A percentile compares a stretch with the other conserved stretches of the same genome.
Evolutionary conservation across 2,329 filamentous ascomycete species (phyloP).

Genomic region (Penicillium sp.): DNA sequence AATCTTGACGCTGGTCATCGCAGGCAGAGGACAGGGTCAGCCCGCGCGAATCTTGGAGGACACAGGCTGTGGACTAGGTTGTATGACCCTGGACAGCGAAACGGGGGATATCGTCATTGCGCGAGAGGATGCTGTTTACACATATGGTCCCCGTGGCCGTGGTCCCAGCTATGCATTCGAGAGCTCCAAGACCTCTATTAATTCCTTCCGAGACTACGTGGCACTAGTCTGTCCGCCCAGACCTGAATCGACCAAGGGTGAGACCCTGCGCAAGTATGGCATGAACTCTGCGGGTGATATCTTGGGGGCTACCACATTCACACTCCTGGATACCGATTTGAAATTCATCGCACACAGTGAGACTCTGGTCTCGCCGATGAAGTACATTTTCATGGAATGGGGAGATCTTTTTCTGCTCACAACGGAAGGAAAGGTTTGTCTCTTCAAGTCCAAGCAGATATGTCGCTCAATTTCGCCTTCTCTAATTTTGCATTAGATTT

Average conservation of each 20-base stretch:
- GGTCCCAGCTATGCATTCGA: slow-evolving; percentile 91
- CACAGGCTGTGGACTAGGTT: slow-evolving; percentile 86
- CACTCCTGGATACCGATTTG: slow-evolving; percentile 87
- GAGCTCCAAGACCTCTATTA: slow-evolving; percentile 80
- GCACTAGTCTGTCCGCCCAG: slow-evolving; percentile 81
- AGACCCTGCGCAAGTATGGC: slow-evolving; percentile 74
- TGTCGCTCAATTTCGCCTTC: no score
- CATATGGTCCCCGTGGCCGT: slow-evolving; percentile 82
- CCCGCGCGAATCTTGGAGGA: slow-evolving; percentile 89
- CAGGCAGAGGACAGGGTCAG: slow-evolving; percentile 85
- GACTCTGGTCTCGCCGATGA: slow-evolving; percentile 77
- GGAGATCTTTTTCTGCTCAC: slow-evolving; percentile 89
- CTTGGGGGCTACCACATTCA: slow-evolving; percentile 86
- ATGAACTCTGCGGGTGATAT: slow-evolving; percentile 73
- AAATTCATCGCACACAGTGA: slow-evolving; percentile 90
- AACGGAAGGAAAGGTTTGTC: slow-evolving; percentile 81
- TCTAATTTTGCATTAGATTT: slow-evolving; percentile 73
- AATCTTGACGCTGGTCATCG: slow-evolving; percentile 83
- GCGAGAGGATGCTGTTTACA: slow-evolving; percentile 93
- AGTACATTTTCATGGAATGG: slow-evolving; percentile 83
- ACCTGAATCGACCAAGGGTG: slow-evolving; percentile 58
- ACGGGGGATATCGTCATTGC: slow-evolving; percentile 89
- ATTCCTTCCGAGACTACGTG: slow-evolving; percentile 82
- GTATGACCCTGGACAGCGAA: slow-evolving; percentile 83
- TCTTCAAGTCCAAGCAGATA: no score